Evolutionary conservation across 257 asterid genomes (phyloP).

Genomic region (Leptodermis oblonga): DNA sequence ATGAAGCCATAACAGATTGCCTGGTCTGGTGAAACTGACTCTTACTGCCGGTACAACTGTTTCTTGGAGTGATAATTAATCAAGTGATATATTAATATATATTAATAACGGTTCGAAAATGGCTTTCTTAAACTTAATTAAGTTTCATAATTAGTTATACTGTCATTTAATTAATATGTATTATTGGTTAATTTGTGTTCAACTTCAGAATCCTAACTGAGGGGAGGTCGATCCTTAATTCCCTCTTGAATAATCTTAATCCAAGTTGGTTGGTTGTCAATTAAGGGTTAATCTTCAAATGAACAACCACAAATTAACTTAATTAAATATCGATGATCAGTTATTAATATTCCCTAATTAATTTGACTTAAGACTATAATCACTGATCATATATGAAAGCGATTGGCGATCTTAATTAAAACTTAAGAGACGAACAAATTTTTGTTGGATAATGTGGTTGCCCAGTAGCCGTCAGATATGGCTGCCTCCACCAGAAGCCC

Average conservation of each 20-base stretch:
- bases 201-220: background rate
- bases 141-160: background rate
- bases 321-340: no score
- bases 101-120: constrained; percentile 13
- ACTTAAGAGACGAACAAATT: background rate
- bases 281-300: background rate
- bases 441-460: constrained; percentile 11
- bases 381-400: background rate
- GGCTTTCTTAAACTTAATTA: background rate
- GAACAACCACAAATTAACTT: no score
- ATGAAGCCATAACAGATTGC: constrained; percentile 21
- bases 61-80: constrained; percentile 46
- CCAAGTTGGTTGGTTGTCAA: background rate
- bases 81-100: constrained; percentile 38
- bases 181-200: background rate
- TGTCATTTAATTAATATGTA: background rate
- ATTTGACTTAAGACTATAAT: no score
- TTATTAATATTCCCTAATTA: no score
- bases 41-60: constrained; percentile 26
- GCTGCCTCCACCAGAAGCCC: background rate
- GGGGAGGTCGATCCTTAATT: no score
- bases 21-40: constrained; percentile 19
- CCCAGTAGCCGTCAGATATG: background rate
- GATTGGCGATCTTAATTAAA: background rate
- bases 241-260: no score